A percentile compares a stretch with the other conserved stretches of the same genome.
Evolutionary conservation across 192 early-diverging fungal genomes (phyloP).

Genomic region (Coemansia sp.): DNA sequence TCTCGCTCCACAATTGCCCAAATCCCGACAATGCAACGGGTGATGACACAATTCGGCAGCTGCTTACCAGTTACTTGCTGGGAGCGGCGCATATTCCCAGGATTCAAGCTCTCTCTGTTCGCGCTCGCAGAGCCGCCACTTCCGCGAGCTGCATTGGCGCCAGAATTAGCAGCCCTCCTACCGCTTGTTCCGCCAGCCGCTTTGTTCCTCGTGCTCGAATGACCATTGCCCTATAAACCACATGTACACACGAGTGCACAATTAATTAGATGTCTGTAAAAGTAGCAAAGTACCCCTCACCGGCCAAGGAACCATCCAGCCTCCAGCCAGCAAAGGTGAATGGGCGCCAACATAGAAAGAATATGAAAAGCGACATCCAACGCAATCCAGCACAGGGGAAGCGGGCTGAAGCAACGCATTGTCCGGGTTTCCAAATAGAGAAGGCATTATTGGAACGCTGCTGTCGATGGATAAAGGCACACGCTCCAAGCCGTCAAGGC

Average conservation of each 20-base stretch:
- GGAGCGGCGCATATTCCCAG: slow-evolving; percentile 20
- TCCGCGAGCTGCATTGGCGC: slow-evolving; percentile 10
- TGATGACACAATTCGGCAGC: background rate
- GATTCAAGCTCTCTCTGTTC: slow-evolving; percentile 25
- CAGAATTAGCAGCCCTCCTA: slow-evolving; percentile 2
- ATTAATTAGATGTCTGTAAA: background rate
- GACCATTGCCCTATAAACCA: slow-evolving; percentile 36
- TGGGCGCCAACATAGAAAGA: background rate
- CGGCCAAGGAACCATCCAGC: too few relatives aligned
- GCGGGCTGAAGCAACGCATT: background rate
- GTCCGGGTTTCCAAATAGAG: background rate
- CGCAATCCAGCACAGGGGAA: background rate
- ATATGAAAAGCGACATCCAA: background rate
- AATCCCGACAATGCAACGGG: background rate
- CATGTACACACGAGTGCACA: background rate
- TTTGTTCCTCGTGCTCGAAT: slow-evolving; percentile 28
- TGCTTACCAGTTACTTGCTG: slow-evolving; percentile 24
- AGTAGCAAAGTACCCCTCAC: background rate
- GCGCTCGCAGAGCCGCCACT: slow-evolving; percentile 5
- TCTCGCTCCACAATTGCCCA: background rate
- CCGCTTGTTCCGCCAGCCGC: slow-evolving; percentile 14
- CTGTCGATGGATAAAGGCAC: background rate
- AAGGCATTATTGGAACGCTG: background rate
- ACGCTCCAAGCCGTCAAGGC: background rate
- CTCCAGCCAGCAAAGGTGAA: background rate